Evolutionary conservation across 805 yeast species (phyloP), one percentile per base, ranked within the genome.

Genomic region (Cyberlindnera veronae): DNA sequence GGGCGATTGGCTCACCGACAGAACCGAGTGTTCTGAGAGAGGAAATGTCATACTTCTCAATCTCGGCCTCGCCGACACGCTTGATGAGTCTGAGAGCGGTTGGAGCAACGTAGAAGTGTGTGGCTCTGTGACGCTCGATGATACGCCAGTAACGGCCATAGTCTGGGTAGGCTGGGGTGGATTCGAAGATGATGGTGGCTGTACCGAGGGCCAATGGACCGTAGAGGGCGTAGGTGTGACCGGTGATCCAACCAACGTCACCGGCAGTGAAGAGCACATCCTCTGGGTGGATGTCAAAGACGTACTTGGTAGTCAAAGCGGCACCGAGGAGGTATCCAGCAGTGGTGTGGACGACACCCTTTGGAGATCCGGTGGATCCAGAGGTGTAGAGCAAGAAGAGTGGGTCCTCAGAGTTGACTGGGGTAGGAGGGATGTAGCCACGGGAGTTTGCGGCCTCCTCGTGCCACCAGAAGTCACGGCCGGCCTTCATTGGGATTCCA

Each of bases 231-330:
- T 91, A 93, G 9, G 97, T 85, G 66, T 93, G 99, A 53, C 98
- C 98, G 14, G 99, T 93, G 62, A 93, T 93, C 98, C 99, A 93
- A 61, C 99, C 98, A 41, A 93, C 88, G 63, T 93, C 98, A 60
- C 98, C 98, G 29, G 98, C 98, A 30, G 98, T 91, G 72, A 93
- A 91, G 46, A 91, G 67, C 32, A 84, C 74, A 64, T 93, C 98
- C 47, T 83, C 84, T 44, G 80, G 80, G 60, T 88, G 96, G 35
- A 93, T 80, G 63, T 95, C 98, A 63, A 93, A 91, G 34, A 89
- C 89, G 67, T 90, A 91, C 68, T 82, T 85, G 34, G 96, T 85
- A 38, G 97, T 86, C 62, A 90, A 70, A 41, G 88, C 79, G 20
- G 98, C 96, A 46, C 96, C 96, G 51, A 93, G 71, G 51, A 93